Percentiles rank a stretch among this genome's conserved stretches.
Evolutionary conservation across 2,329 filamentous ascomycete genomes (phyloP).

Genomic region (Aspergillus costaricaensis): DNA sequence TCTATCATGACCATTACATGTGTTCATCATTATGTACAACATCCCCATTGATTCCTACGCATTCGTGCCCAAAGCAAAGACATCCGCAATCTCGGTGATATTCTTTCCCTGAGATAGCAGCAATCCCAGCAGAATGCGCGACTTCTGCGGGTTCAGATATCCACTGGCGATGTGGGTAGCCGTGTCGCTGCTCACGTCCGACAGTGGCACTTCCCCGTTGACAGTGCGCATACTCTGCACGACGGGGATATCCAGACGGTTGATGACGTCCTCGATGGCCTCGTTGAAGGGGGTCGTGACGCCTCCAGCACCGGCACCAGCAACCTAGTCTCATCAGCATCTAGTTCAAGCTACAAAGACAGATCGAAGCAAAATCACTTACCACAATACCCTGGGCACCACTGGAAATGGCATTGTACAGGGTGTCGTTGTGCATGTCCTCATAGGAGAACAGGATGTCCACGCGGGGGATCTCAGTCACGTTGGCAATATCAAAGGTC

Average conservation of each 20-base stretch:
- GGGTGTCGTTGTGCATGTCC: constrained; percentile 29
- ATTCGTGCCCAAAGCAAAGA: constrained; percentile 12
- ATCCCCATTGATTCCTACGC: not conserved
- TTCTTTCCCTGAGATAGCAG: constrained; percentile 18
- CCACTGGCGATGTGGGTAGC: constrained; percentile 27
- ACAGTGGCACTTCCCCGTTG: constrained; percentile 28
- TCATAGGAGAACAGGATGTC: constrained; percentile 32
- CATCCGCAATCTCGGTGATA: constrained; percentile 14
- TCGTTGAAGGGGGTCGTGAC: constrained; percentile 20
- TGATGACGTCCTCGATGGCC: constrained; percentile 21
- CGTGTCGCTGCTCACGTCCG: constrained; percentile 20
- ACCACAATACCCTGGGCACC: constrained; percentile 30
- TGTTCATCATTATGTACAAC: not conserved
- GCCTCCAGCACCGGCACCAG: constrained; percentile 27
- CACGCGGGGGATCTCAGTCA: constrained; percentile 27
- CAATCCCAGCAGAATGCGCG: constrained; percentile 22
- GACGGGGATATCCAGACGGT: constrained; percentile 22
- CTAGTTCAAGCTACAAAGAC: not conserved
- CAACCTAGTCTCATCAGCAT: constrained; percentile 18
- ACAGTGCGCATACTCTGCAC: constrained; percentile 28
- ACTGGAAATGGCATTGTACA: constrained; percentile 25
- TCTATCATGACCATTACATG: not conserved
- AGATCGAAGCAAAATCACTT: constrained; percentile 4
- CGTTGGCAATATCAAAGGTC: constrained; percentile 16
- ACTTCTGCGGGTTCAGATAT: constrained; percentile 22